Conservation (phyloP, 352 stramenopile species). For the Pythium rishiriense region DNA sequence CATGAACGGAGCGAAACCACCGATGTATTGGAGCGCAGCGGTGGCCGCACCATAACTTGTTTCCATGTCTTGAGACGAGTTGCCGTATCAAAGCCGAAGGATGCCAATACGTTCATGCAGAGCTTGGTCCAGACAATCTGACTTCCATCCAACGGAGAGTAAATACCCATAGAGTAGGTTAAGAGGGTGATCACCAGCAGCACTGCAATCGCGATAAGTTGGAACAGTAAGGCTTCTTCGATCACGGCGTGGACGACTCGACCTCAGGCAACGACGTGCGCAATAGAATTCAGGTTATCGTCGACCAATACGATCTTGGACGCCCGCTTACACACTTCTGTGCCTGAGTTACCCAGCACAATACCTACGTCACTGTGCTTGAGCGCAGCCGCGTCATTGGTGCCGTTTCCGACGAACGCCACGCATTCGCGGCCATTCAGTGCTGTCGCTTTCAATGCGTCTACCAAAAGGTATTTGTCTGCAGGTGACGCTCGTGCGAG, state of each 20-base stretch:
- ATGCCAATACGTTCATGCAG: neutral
- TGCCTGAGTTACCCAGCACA: conserved; percentile 35
- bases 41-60: neutral
- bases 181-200: neutral
- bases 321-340: neutral
- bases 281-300: neutral
- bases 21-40: neutral
- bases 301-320: conserved; percentile 2
- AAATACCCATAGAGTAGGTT: neutral
- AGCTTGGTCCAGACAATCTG: neutral
- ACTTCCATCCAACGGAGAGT: neutral
- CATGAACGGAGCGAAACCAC: neutral
- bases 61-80: neutral
- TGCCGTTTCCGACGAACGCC: conserved; percentile 73
- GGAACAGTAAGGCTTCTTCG: neutral
- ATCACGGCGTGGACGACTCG: neutral
- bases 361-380: conserved; percentile 79
- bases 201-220: neutral
- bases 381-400: conserved; percentile 68
- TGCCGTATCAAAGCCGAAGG: neutral
- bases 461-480: conserved; percentile 90
- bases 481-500: conserved; percentile 87
- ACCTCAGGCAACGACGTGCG: neutral
- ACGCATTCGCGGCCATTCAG: conserved; percentile 36
- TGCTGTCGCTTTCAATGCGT: conserved; percentile 63